Conservation (phyloP, 306 rosid species). For the Quercus glauca region DNA sequence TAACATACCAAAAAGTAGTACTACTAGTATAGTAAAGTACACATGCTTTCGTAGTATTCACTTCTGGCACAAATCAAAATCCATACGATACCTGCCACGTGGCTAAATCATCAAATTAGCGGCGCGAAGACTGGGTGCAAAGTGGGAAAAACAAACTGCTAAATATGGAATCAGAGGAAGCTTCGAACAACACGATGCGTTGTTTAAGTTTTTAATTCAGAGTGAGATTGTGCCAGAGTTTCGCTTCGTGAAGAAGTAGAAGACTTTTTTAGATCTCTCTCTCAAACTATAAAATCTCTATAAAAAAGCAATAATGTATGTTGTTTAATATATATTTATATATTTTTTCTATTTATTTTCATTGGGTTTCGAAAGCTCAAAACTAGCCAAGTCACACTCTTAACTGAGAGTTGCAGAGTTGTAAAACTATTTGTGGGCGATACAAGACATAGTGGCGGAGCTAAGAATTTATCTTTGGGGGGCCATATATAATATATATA, state of each 20-base stretch:
- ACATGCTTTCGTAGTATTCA: neutral
- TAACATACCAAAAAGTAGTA: too few species aligned
- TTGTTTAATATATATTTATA: too few species aligned
- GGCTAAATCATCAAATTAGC: neutral
- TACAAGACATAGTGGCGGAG: too few species aligned
- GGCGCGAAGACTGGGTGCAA: neutral
- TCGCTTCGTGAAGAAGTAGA: neutral
- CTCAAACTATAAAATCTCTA: neutral
- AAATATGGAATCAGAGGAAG: conserved; percentile 21
- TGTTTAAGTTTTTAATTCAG: too few species aligned
- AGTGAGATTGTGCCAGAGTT: neutral
- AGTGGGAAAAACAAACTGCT: neutral
- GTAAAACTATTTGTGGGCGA: neutral
- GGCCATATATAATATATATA: too few species aligned
- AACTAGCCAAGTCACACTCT: neutral
- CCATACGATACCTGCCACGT: neutral
- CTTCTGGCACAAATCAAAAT: neutral
- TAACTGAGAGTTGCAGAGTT: neutral
- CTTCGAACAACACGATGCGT: conserved; percentile 33
- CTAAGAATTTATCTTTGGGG: too few species aligned
- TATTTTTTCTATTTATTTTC: too few species aligned
- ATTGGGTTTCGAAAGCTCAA: neutral
- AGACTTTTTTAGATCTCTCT: neutral
- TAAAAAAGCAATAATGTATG: too few species aligned
- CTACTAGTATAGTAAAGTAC: neutral